Percentiles rank a stretch among this genome's conserved stretches.
Evolutionary conservation across 2,329 filamentous ascomycete genomes (phyloP).

Genomic region (Nigrospora sphaerica): DNA sequence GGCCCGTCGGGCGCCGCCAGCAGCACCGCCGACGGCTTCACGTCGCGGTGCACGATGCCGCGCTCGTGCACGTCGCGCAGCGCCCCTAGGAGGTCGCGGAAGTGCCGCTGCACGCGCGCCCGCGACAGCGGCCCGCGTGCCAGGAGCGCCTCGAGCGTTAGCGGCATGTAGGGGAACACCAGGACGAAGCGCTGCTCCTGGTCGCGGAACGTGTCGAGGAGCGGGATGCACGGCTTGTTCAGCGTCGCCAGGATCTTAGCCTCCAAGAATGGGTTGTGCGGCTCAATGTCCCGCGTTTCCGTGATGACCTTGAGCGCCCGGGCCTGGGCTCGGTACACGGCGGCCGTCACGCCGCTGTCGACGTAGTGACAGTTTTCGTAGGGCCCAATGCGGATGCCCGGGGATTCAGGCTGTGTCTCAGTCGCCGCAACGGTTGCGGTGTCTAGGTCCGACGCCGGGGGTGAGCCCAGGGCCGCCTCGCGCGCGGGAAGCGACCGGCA

Average conservation of each 20-base stretch:
- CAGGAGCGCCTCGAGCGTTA: conserved; percentile 65
- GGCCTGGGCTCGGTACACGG: conserved; percentile 63
- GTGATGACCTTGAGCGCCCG: conserved; percentile 81
- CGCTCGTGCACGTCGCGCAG: conserved; percentile 64
- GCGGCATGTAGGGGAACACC: conserved; percentile 76
- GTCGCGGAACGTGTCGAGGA: conserved; percentile 69
- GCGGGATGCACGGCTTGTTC: conserved; percentile 50
- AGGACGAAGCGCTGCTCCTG: conserved; percentile 66
- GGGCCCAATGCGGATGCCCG: conserved; percentile 42
- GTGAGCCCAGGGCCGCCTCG: conserved; percentile 17
- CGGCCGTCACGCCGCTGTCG: conserved; percentile 69
- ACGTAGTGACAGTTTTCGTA: conserved; percentile 48
- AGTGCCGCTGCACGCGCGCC: conserved; percentile 37
- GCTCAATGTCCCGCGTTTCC: conserved; percentile 63
- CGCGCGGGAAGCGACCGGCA: conserved; percentile 19
- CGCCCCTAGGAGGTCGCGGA: conserved; percentile 60
- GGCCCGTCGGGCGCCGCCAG: conserved; percentile 61
- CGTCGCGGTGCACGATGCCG: conserved; percentile 83
- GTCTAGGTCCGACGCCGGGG: conserved; percentile 3
- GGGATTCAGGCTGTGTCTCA: conserved; percentile 8
- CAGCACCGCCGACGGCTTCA: conserved; percentile 88
- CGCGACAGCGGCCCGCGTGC: conserved; percentile 31
- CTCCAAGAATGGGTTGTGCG: conserved; percentile 78
- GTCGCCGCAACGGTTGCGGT: conserved; percentile 5
- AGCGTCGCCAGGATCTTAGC: conserved; percentile 62